Evolutionary conservation across 2,329 filamentous ascomycete genomes (phyloP).

Genomic region (Apiospora kogelbergensis): DNA sequence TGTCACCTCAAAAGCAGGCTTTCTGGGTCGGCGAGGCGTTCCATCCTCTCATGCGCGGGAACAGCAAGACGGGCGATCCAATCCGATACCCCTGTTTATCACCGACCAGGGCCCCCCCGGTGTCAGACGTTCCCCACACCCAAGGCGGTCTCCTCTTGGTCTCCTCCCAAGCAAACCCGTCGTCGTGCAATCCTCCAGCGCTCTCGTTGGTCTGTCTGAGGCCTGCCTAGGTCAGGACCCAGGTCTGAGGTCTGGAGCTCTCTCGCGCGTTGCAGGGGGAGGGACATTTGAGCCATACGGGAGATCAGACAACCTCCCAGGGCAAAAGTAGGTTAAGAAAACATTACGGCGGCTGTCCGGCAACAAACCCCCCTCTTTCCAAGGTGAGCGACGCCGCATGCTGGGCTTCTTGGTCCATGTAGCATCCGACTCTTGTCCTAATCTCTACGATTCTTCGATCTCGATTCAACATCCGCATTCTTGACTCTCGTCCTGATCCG

Average conservation of each 20-base stretch:
- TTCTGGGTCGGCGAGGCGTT: neutral
- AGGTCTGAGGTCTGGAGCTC: neutral
- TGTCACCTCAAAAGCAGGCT: neutral
- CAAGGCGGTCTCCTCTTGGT: neutral
- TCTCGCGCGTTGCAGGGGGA: neutral
- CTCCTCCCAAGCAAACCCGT: neutral
- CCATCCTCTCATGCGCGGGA: constrained; percentile 1
- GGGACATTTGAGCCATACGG: neutral
- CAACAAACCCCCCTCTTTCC: constrained; percentile 4
- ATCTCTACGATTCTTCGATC: constrained; percentile 14
- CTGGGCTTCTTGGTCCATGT: constrained; percentile 19
- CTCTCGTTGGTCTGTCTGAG: constrained; percentile 3
- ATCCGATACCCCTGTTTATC: neutral
- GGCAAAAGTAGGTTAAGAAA: neutral
- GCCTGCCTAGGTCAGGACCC: neutral
- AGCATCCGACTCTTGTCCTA: constrained; percentile 20
- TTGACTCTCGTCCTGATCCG: constrained; percentile 15
- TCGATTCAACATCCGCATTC: constrained; percentile 11
- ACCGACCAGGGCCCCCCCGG: neutral
- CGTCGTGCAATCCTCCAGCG: constrained; percentile 1
- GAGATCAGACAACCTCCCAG: constrained; percentile 4
- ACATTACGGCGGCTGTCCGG: neutral
- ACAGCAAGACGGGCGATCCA: neutral
- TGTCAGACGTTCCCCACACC: neutral
- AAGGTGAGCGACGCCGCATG: constrained; percentile 1